Evolutionary conservation across 2,329 filamentous ascomycete species (phyloP).

Genomic region (Colletotrichum scovillei): DNA sequence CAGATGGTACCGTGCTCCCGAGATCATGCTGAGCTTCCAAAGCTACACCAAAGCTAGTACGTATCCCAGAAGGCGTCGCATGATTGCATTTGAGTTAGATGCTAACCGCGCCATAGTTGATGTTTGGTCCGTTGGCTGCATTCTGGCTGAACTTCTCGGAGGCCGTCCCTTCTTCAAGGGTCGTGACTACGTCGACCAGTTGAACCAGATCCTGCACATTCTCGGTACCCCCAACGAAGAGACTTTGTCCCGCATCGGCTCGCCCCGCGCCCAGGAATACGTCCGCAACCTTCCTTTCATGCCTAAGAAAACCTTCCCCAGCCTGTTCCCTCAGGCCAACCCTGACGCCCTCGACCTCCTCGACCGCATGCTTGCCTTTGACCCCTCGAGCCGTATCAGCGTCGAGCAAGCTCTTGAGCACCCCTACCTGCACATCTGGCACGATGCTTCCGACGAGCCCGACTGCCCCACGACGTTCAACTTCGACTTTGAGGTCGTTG

Average conservation of each 20-base stretch:
- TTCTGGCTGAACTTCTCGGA: constrained; percentile 93
- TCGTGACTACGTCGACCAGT: constrained; percentile 97
- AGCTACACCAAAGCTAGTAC: constrained; percentile 99
- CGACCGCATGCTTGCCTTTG: constrained; percentile 97
- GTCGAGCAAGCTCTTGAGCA: constrained; percentile 97
- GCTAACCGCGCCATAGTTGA: constrained; percentile 72
- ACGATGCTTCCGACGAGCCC: constrained; percentile 96
- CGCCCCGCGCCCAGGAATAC: constrained; percentile 96
- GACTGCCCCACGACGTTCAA: constrained; percentile 94
- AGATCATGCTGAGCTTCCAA: constrained; percentile 99
- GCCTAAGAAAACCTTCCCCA: constrained; percentile 90
- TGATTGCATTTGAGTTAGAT: not conserved
- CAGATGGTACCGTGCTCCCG: constrained; percentile 92
- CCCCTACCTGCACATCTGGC: constrained; percentile 97
- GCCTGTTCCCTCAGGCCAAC: constrained; percentile 93
- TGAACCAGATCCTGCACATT: constrained; percentile 99
- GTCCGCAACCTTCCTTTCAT: constrained; percentile 96
- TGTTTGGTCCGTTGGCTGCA: constrained; percentile 99
- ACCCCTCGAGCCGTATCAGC: constrained; percentile 91
- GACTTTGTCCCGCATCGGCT: constrained; percentile 92
- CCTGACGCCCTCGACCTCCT: constrained; percentile 94
- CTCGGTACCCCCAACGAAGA: constrained; percentile 97
- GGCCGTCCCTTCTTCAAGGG: constrained; percentile 99
- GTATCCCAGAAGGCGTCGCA: constrained; percentile 54
- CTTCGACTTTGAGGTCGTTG: constrained; percentile 98